Percentiles rank a stretch among this genome's conserved stretches.
phyloP scores from a whole-genome alignment of 2,329 filamentous ascomycete species.

The Aspergillus sp. region DNA sequence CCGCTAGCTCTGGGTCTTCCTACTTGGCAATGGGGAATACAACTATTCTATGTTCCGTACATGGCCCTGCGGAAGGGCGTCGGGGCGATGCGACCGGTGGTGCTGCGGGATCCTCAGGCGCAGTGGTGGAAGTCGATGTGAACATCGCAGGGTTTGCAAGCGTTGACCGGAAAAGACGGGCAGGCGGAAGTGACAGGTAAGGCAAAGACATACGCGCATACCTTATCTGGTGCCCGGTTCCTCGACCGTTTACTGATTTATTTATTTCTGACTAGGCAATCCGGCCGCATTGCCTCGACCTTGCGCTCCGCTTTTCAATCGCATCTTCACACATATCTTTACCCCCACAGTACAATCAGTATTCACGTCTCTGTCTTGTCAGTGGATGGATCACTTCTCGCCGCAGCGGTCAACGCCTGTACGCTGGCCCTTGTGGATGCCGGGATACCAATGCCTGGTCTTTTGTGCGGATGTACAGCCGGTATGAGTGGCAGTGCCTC shows the following conservation, averaged over 20 bases:
- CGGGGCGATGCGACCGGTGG: conserved; percentile 49
- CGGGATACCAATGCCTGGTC: conserved; percentile 91
- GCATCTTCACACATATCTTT: conserved; percentile 81
- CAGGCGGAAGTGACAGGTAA: conserved; percentile 72
- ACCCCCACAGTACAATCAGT: conserved; percentile 81
- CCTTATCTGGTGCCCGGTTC: background rate
- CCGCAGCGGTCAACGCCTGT: conserved; percentile 84
- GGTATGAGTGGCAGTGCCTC: conserved; percentile 60
- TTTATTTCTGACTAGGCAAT: conserved; percentile 57
- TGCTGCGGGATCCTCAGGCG: conserved; percentile 51
- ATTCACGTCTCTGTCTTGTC: conserved; percentile 84
- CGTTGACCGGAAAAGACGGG: conserved; percentile 77
- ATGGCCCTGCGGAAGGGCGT: conserved; percentile 74
- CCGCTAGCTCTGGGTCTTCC: conserved; percentile 86
- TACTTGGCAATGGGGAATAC: conserved; percentile 98
- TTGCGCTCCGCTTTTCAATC: conserved; percentile 74
- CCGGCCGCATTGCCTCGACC: conserved; percentile 61
- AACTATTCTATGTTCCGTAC: conserved; percentile 89
- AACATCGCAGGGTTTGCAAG: conserved; percentile 84
- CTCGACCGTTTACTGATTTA: background rate
- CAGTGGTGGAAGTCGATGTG: conserved; percentile 76
- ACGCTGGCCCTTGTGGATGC: conserved; percentile 92
- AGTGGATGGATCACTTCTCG: conserved; percentile 86
- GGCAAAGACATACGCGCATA: conserved; percentile 27
- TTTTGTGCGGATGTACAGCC: conserved; percentile 83